Base-by-base conservation (phyloP, 2,329 filamentous ascomycete genomes). In the Trichocomaceae sp. region DNA sequence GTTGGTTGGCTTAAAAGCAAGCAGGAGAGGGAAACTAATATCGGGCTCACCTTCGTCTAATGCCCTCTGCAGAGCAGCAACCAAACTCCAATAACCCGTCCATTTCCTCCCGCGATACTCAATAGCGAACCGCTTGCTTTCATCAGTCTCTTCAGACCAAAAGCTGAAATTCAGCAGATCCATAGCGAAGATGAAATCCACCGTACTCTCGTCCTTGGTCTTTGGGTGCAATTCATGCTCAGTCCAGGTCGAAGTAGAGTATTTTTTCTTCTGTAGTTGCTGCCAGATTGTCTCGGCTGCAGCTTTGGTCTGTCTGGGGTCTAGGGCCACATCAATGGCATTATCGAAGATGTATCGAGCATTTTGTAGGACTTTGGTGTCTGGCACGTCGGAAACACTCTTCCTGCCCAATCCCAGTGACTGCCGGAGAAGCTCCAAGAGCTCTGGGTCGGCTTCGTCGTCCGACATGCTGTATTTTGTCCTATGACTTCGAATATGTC, bases 141-240 rank as follows among this genome's bases (percentile, higher is more conserved):
- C 79, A 10, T 87, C 84, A 2, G 70, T 65, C 57, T 78, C 72
- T 51, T 88, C 85, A 13, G 89, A 95, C 93, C 93, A 99, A 70
- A 99, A 99, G 20, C 86, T 95, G 68, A 97, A 99, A 69, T 99
- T 99, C 50, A 99, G 76, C 26, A 99, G 72, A 69, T 99, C 93
- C 90, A 99, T 95, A 19, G 88, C 90, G 69, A 99, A 97, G 64
- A 99, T 92, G 68, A 99, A 97, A 59, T 88, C 86, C 20, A 95
- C 83, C 0, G 90, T 91, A 50, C 73, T 79, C 65, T 89, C 87
- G 66, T 95, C 85, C 66, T 90, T 90, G 42, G 81, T 65, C 69
- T 91, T 87, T 1, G 93, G 93, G 65, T 99, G 93, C 39, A 99
- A 77, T 67, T 93, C 88, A 70, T 97, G 90, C 64, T 87, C 81